Evolutionary conservation across 2,329 filamentous ascomycete genomes (phyloP).

Genomic region (Immersiporthe knoxdaviesiana): DNA sequence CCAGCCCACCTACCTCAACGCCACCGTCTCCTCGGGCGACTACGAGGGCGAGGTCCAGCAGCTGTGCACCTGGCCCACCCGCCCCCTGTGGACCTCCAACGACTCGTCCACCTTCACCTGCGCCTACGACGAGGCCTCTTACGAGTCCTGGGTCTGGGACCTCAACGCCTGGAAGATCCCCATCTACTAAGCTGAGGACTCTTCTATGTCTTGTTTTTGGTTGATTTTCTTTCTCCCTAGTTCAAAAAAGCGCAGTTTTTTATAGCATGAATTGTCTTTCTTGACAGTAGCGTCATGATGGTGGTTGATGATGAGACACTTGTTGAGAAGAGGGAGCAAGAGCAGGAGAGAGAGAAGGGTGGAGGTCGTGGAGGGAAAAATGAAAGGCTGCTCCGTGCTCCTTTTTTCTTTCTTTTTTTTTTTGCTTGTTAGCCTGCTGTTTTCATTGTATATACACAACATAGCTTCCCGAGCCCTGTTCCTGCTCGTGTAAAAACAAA

Average conservation of each 20-base stretch:
- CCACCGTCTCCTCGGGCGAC: constrained; percentile 39
- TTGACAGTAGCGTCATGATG: no score
- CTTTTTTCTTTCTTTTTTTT: no score
- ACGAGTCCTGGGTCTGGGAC: constrained; percentile 30
- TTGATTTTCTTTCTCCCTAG: neutral
- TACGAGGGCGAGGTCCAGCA: constrained; percentile 40
- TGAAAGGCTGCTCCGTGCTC: neutral
- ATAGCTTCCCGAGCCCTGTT: neutral
- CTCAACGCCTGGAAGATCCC: constrained; percentile 30
- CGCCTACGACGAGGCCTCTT: constrained; percentile 30
- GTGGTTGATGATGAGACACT: no score
- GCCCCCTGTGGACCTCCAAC: constrained; percentile 28
- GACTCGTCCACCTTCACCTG: constrained; percentile 27
- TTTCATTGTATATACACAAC: neutral
- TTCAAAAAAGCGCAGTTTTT: no score
- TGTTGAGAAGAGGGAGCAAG: no score
- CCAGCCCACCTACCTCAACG: constrained; percentile 42
- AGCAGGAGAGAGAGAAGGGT: no score
- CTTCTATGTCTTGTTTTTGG: neutral
- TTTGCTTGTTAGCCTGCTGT: neutral
- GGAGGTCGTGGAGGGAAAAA: neutral
- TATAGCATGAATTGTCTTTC: no score
- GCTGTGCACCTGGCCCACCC: constrained; percentile 46
- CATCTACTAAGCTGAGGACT: constrained; percentile 30
- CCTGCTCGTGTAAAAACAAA: neutral